These are phyloP conservation scores for Urostyla sp. DNA, from an alignment of 73 alveolate genomes.

Conservation along the genomic window DNA sequence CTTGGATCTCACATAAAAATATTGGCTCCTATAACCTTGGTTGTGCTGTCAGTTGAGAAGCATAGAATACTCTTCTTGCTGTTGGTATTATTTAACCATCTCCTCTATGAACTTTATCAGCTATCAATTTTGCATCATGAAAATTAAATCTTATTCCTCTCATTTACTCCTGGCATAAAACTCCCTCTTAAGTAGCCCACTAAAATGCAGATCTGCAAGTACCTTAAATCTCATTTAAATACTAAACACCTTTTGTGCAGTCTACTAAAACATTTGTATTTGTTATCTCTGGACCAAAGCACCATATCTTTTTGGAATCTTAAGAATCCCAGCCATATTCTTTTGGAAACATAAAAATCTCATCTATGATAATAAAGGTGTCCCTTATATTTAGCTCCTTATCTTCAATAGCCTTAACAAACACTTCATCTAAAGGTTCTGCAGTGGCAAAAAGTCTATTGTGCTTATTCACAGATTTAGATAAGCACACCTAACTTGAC, in stretches of 20 bases:
- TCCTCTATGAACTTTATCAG: conserved; percentile 95
- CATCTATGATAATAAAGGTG: conserved; percentile 90
- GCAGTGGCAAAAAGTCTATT: conserved; percentile 93
- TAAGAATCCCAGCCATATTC: conserved; percentile 76
- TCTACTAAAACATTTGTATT: conserved; percentile 95
- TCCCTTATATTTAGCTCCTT: conserved; percentile 83
- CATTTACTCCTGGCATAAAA: conserved; percentile 91
- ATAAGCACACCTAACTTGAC: conserved; percentile 85
- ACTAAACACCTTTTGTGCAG: conserved; percentile 89
- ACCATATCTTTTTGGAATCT: conserved; percentile 93
- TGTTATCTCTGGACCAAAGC: conserved; percentile 94
- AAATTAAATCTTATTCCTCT: conserved; percentile 95
- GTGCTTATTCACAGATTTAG: conserved; percentile 99
- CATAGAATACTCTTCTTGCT: conserved; percentile 90
- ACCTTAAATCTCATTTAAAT: conserved; percentile 94
- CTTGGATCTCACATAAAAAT: conserved; percentile 85
- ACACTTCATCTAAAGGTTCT: conserved; percentile 91
- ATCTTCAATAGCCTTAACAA: conserved; percentile 89
- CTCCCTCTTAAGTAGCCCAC: conserved; percentile 97
- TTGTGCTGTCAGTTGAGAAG: conserved; percentile 85
- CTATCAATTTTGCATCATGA: conserved; percentile 78
- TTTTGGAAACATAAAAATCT: conserved; percentile 81
- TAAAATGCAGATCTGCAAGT: conserved; percentile 91
- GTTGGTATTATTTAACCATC: conserved; percentile 97
- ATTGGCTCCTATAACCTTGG: conserved; percentile 95